Base-by-base conservation (phyloP, 2,329 filamentous ascomycete species). In the Didymosphaeria variabile region DNA sequence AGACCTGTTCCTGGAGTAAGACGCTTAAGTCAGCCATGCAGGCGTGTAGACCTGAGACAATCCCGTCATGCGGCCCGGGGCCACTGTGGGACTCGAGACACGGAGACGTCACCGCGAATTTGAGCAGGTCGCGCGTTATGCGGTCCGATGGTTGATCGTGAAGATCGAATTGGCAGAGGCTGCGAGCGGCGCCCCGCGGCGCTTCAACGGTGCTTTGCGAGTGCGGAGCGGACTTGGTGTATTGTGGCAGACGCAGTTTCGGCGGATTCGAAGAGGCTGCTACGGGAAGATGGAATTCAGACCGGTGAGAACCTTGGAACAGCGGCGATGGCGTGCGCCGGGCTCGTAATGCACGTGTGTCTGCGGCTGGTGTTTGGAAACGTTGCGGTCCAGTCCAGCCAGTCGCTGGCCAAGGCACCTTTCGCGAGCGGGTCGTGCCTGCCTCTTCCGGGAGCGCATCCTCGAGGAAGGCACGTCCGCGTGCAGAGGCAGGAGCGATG, bases 11-110 rank as follows among this genome's bases (percentile, higher is more conserved):
- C 46, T 57, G 47, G 45, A 21, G 47, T 44, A 36, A 23, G 55
- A 58, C n/a, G 46, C 36, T 51, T 58, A 49, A 46, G 49, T 54
- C 56, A 46, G 56, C 52, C 52, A 54, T n/a, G 51, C 51, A 40
- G 23, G 23, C 49, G 40, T 45, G 52, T 26, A 55, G 10, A 40
- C 40, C 29, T 36, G 49, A 46, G 55, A 57, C 55, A 42, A 17
- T 40, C 34, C 46, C 34, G 44, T 40, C 15, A 38, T 40, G 55
- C 34, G 55, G 40, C 17, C 42, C 21, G 53, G 45, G 44, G 55
- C 36, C 29, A 23, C 26, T 52, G 47, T 40, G 34, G 56, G 36
- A 31, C 34, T 46, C 38, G 47, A 58, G 45, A 23, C 40, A 10
- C 7, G 29, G 26, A 29, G 38, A 53, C 47, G 56, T 53, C 38